Percentiles rank a stretch among this genome's conserved stretches.
These are phyloP conservation scores for Phyllosticta capitalensis DNA, from an alignment of 2,329 filamentous ascomycete species.

Conservation along the genomic window DNA sequence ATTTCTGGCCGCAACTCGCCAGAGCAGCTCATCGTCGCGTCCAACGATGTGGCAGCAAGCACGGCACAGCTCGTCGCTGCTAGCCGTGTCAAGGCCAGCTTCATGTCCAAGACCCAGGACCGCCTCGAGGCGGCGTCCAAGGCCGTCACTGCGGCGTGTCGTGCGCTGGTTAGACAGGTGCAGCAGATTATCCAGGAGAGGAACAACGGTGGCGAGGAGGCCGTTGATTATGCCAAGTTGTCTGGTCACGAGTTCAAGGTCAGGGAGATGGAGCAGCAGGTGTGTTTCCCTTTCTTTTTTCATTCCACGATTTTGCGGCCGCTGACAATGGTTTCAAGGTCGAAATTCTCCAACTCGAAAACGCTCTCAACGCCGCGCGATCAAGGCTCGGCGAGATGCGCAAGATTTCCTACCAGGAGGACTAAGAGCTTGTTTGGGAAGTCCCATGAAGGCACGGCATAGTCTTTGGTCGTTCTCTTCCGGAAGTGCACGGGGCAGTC, in stretches of 20 bases:
- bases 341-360: conserved; percentile 93
- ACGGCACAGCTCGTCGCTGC: conserved; percentile 95
- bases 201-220: conserved; percentile 65
- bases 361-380: conserved; percentile 67
- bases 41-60: conserved; percentile 91
- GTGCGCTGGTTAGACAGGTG: conserved; percentile 81
- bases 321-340: conserved; percentile 48
- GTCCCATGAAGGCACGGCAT: no score
- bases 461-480: no score
- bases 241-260: conserved; percentile 97
- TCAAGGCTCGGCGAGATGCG: conserved; percentile 91
- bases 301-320: neutral
- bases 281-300: conserved; percentile 43
- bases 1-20: conserved; percentile 85
- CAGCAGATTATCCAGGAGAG: conserved; percentile 88
- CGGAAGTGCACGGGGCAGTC: no score
- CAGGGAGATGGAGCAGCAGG: conserved; percentile 98
- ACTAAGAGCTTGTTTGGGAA: conserved; percentile 28
- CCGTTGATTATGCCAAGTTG: conserved; percentile 78
- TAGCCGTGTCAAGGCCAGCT: conserved; percentile 89
- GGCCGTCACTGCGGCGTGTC: conserved; percentile 81
- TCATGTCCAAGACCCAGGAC: conserved; percentile 97
- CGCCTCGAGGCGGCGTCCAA: conserved; percentile 83
- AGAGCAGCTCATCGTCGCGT: conserved; percentile 95
- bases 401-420: conserved; percentile 88